Evolutionary conservation across 495 filamentous ascomycete species (phyloP), one percentile per base, ranked within the genome.

Genomic region (Tuber indicum): DNA sequence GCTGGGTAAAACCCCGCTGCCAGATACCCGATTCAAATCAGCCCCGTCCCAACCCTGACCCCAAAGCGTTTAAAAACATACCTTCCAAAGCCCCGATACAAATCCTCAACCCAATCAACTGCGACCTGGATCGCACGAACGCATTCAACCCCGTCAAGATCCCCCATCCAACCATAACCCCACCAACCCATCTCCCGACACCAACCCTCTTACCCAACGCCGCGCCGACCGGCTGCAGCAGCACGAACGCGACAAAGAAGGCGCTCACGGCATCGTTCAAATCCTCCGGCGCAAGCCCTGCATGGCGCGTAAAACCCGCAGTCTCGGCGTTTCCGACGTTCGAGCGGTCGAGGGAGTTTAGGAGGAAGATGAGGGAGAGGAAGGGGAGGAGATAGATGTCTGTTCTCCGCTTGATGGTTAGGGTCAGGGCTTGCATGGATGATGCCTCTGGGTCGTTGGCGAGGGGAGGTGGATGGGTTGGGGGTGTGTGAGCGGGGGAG

Each of bases 231-330:
- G 89, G 88, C 76, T 90, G 89, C 2, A 90, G 83, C 4, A 86
- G 62, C 12, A 91, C 89, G 76, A 90, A 90, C 52, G 86, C 86
- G 75, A 86, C 82, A 72, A 88, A 91, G 83, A 90, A 90, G 36
- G 86, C 83, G 21, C 87, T 86, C 36, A 90, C 85, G 0, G 89
- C 86, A 12, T 84, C 83, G 77, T 90, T 90, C 36, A 91, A 79
- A 79, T 90, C 89, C 12, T 82, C 75, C 10, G 85, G 79, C 9
- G 77, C 66, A 1, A 88, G 78, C 1, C 87, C 86, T 26, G 86
- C 84, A 74, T 89, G 86, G 43, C 75, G 72, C 7, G 88, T 87
- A 83, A 89, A 89, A 41, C 86, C 84, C 1, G 84, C 86, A 0
- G 86, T 87, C 76, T 88, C 86, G 10, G 87, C 87, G 80, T 89